These are phyloP conservation scores for Graphilbum fragrans DNA, from an alignment of 2,329 filamentous ascomycete species.

Conservation along the genomic window DNA sequence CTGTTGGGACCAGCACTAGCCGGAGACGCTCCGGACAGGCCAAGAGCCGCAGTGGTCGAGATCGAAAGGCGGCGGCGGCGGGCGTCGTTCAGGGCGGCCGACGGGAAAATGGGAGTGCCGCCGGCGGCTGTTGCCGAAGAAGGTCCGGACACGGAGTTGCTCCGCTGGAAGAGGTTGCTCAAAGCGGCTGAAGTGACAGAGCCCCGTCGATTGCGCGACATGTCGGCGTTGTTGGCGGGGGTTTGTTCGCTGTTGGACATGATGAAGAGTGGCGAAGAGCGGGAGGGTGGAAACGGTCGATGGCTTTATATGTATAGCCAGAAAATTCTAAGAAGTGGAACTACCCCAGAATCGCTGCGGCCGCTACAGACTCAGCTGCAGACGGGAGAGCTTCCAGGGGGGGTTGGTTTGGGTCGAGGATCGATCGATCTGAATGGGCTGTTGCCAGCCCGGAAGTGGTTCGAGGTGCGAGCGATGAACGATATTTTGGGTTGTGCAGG, in stretches of 20 bases:
- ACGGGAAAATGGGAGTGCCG: slow-evolving; percentile 31
- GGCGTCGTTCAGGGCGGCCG: slow-evolving; percentile 37
- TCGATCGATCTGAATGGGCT: neutral
- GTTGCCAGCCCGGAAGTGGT: slow-evolving; percentile 1
- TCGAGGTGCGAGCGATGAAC: neutral
- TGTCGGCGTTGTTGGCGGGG: slow-evolving; percentile 16
- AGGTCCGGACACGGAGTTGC: slow-evolving; percentile 31
- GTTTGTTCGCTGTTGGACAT: slow-evolving; percentile 15
- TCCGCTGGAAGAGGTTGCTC: slow-evolving; percentile 46
- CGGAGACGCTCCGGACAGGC: slow-evolving; percentile 61
- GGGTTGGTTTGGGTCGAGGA: too few species aligned
- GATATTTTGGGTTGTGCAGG: neutral
- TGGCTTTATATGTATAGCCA: neutral
- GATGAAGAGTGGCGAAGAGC: neutral
- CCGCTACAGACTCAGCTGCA: neutral
- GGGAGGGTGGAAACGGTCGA: neutral
- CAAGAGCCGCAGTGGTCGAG: slow-evolving; percentile 42
- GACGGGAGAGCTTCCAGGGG: neutral
- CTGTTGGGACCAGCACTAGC: slow-evolving; percentile 48
- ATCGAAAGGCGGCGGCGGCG: slow-evolving; percentile 58
- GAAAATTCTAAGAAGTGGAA: neutral
- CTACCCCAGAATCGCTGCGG: too few species aligned
- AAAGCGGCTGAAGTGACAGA: slow-evolving; percentile 46
- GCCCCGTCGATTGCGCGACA: slow-evolving; percentile 33
- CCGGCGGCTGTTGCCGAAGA: slow-evolving; percentile 19